Evolutionary conservation across 192 early-diverging fungal species (phyloP).

Genomic region (Umbelopsis isabellina): DNA sequence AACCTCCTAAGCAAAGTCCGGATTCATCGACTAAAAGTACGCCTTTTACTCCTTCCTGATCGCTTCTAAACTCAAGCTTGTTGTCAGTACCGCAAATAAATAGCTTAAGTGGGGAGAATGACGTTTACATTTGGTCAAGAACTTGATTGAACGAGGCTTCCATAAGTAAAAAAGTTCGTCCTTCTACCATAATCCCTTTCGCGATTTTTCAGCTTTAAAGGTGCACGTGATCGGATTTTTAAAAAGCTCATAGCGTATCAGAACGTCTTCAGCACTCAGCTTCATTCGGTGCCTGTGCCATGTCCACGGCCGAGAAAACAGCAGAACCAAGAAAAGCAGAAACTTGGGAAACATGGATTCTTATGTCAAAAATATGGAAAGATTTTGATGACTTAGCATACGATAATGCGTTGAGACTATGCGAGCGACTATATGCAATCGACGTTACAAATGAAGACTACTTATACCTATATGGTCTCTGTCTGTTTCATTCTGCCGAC

Average conservation of each 20-base stretch:
- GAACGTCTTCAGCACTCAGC: neutral
- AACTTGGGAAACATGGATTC: conserved; percentile 30
- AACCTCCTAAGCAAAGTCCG: conserved; percentile 36
- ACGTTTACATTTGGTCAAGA: conserved; percentile 6
- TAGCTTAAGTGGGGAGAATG: neutral
- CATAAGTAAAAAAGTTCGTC: neutral
- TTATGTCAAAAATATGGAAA: conserved; percentile 27
- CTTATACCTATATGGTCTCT: conserved; percentile 26
- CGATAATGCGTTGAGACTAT: conserved; percentile 25
- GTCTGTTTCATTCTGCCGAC: conserved; percentile 27
- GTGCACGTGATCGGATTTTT: no score
- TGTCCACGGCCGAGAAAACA: conserved; percentile 21
- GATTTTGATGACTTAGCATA: conserved; percentile 32
- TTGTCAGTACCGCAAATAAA: neutral
- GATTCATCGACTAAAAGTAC: conserved; percentile 30
- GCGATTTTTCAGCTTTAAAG: no score
- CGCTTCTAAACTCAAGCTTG: conserved; percentile 7
- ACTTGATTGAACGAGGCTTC: conserved; percentile 7
- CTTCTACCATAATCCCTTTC: no score
- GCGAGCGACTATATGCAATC: conserved; percentile 36
- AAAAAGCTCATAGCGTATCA: no score
- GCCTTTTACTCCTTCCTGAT: conserved; percentile 32
- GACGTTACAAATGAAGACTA: conserved; percentile 33
- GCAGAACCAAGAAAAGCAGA: conserved; percentile 15
- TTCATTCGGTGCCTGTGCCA: conserved; percentile 20